phyloP scores from a whole-genome alignment of 208 protist species.

The Naegleria gruberi region DNA sequence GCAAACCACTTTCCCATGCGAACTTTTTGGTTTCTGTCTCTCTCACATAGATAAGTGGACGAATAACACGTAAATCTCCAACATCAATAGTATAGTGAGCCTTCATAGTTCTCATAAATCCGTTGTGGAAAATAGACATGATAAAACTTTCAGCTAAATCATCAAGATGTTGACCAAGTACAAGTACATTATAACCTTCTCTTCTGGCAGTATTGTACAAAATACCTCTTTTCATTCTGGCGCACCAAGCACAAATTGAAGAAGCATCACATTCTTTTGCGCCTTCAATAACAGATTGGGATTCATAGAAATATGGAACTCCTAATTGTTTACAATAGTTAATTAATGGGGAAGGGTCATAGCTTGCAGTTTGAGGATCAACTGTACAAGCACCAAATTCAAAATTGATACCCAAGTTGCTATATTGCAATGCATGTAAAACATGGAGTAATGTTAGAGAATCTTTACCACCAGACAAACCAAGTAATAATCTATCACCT shows the following conservation, averaged over 20 bases:
- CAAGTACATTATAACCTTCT: constrained; percentile 64
- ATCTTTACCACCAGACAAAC: constrained; percentile 62
- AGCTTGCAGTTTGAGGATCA: constrained; percentile 52
- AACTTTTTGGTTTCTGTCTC: constrained; percentile 43
- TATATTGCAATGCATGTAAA: constrained; percentile 33
- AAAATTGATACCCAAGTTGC: constrained; percentile 39
- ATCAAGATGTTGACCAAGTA: constrained; percentile 62
- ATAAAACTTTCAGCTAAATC: constrained; percentile 63
- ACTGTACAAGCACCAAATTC: constrained; percentile 54
- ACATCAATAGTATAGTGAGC: constrained; percentile 52
- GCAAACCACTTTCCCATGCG: constrained; percentile 39
- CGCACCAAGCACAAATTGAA: constrained; percentile 63
- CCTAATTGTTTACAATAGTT: constrained; percentile 43
- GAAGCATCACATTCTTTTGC: constrained; percentile 34
- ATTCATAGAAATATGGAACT: constrained; percentile 58
- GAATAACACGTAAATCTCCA: constrained; percentile 59
- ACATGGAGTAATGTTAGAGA: constrained; percentile 53
- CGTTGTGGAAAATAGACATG: constrained; percentile 66
- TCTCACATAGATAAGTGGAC: constrained; percentile 54
- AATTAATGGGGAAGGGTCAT: constrained; percentile 51
- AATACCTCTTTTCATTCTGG: constrained; percentile 65
- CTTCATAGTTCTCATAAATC: constrained; percentile 64
- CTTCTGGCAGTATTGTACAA: constrained; percentile 48
- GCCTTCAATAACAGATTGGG: constrained; percentile 45
- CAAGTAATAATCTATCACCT: constrained; percentile 52